These are phyloP conservation scores for Lablab purpureus DNA, from an alignment of 306 rosid genomes.

Conservation along the genomic window DNA sequence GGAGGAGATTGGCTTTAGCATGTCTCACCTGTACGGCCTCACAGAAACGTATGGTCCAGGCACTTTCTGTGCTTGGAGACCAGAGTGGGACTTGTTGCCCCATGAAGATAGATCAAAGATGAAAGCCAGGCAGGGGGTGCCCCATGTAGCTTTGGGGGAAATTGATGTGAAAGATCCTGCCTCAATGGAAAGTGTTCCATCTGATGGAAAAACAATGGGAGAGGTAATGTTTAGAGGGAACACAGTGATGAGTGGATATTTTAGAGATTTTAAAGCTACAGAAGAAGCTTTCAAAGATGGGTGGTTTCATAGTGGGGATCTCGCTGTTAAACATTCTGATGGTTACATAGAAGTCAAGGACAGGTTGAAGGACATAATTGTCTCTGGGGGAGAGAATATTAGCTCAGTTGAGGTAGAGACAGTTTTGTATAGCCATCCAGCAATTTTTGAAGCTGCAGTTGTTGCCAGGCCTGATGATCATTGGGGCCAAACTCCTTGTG, in stretches of 20 bases:
- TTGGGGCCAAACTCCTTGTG: slow-evolving; percentile 93
- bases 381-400: slow-evolving; percentile 91
- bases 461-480: slow-evolving; percentile 79
- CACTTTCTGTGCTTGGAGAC: slow-evolving; percentile 76
- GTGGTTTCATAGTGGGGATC: slow-evolving; percentile 89
- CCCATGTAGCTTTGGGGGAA: slow-evolving; percentile 65
- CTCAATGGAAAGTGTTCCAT: slow-evolving; percentile 70
- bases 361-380: slow-evolving; percentile 72
- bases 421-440: slow-evolving; percentile 69
- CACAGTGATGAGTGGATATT: slow-evolving; percentile 91
- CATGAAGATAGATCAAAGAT: slow-evolving; percentile 53
- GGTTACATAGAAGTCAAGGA: slow-evolving; percentile 82
- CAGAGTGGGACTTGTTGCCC: slow-evolving; percentile 73
- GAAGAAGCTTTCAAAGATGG: slow-evolving; percentile 75
- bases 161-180: slow-evolving; percentile 72
- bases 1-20: slow-evolving; percentile 80
- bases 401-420: slow-evolving; percentile 87
- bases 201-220: slow-evolving; percentile 79
- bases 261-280: slow-evolving; percentile 73
- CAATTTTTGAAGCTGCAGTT: slow-evolving; percentile 84
- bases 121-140: slow-evolving; percentile 82
- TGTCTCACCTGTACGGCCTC: slow-evolving; percentile 81
- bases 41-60: slow-evolving; percentile 86
- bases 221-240: slow-evolving; percentile 88
- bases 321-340: slow-evolving; percentile 80